phyloP scores from a whole-genome alignment of 768 basidiomycete species.

The Hericium alpestre region DNA sequence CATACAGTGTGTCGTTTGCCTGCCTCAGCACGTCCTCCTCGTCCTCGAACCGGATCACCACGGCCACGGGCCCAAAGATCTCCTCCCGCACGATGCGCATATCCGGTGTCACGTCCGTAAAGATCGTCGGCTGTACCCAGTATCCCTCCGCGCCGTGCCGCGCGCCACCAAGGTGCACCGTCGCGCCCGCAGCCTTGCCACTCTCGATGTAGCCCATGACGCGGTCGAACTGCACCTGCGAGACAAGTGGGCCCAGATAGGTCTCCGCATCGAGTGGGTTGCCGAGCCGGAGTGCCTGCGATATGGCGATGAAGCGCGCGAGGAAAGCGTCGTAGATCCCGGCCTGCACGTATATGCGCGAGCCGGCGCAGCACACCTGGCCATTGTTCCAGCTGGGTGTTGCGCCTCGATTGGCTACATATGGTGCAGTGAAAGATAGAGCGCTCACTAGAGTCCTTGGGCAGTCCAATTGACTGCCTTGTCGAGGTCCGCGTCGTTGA shows the following conservation, averaged over 20 bases:
- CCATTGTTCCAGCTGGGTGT: conserved; percentile 45
- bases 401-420: too few species aligned
- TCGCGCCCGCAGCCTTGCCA: conserved; percentile 49
- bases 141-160: conserved; percentile 45
- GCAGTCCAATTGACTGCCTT: conserved; percentile 48
- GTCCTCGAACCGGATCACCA: conserved; percentile 52
- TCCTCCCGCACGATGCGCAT: conserved; percentile 50
- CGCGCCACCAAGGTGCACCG: conserved; percentile 39
- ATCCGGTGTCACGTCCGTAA: conserved; percentile 39
- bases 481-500: conserved; percentile 51
- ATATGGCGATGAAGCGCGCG: conserved; percentile 39
- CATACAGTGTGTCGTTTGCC: conserved; percentile 82
- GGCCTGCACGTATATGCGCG: conserved; percentile 72
- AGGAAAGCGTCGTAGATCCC: conserved; percentile 72
- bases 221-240: conserved; percentile 58
- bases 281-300: conserved; percentile 49
- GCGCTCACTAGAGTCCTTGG: conserved; percentile 36
- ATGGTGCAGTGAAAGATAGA: too few species aligned
- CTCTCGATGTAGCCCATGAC: conserved; percentile 52
- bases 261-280: conserved; percentile 52
- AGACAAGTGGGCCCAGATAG: conserved; percentile 72
- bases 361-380: conserved; percentile 74
- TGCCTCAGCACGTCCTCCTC: conserved; percentile 52
- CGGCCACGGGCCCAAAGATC: conserved; percentile 55
- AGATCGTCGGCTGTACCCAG: conserved; percentile 51